Percentiles rank a stretch among this genome's conserved stretches.
These are phyloP conservation scores for Musa schizocarpa DNA, from an alignment of 176 grass and related monocot species.

Conservation along the genomic window DNA sequence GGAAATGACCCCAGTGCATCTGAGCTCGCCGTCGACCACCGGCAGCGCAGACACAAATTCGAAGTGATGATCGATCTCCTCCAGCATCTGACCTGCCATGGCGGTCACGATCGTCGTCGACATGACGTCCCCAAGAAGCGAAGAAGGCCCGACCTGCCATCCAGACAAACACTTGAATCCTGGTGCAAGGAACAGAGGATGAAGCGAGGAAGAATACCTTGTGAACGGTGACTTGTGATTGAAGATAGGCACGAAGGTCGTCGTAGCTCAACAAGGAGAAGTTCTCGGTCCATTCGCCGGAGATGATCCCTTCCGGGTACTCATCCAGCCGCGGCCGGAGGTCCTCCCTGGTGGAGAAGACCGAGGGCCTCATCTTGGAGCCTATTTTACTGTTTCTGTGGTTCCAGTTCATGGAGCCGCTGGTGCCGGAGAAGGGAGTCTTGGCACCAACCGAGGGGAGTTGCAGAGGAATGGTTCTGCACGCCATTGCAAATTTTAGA, in stretches of 20 bases:
- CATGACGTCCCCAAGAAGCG: conserved; percentile 46
- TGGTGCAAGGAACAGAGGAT: background rate
- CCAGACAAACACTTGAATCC: background rate
- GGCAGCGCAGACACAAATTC: conserved; percentile 50
- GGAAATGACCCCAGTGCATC: conserved; percentile 62
- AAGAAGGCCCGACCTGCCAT: conserved; percentile 16
- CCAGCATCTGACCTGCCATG: conserved; percentile 46
- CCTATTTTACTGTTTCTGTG: background rate
- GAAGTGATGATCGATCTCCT: conserved; percentile 63
- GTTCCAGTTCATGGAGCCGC: too few species aligned
- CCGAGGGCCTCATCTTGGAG: conserved; percentile 25
- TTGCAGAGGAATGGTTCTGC: background rate
- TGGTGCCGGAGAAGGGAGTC: background rate
- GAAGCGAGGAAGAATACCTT: conserved; percentile 8
- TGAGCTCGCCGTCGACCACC: conserved; percentile 51
- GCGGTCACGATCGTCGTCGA: conserved; percentile 41
- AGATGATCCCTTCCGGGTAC: conserved; percentile 85
- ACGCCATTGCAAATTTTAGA: background rate
- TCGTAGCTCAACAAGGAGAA: conserved; percentile 67
- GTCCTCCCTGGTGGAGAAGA: conserved; percentile 30
- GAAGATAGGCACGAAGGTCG: conserved; percentile 50
- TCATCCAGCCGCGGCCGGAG: conserved; percentile 63
- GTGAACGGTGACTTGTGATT: conserved; percentile 28
- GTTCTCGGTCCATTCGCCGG: conserved; percentile 75
- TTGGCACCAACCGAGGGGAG: background rate